Conservation (phyloP, 2,329 filamentous ascomycete species). For the Verticillium nonalfalfae region DNA sequence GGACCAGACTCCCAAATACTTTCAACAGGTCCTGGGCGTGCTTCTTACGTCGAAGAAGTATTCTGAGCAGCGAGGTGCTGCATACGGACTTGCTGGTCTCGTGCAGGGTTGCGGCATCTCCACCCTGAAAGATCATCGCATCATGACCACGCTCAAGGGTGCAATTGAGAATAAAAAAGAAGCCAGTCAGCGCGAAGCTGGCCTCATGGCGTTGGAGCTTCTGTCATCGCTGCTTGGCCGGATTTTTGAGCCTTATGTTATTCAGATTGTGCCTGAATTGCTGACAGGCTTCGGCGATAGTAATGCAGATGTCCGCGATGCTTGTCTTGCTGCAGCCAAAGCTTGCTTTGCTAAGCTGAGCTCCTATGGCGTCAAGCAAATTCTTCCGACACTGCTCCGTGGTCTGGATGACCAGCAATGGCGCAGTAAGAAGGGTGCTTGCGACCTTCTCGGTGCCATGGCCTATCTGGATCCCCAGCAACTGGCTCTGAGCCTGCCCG, state of each 20-base stretch:
- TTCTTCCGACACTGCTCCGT: constrained; percentile 83
- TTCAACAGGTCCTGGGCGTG: constrained; percentile 72
- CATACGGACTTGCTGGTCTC: constrained; percentile 89
- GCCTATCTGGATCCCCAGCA: constrained; percentile 96
- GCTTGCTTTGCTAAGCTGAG: constrained; percentile 89
- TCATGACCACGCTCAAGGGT: constrained; percentile 72
- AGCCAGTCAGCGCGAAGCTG: constrained; percentile 78
- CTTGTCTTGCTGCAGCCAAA: constrained; percentile 88
- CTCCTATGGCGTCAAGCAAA: constrained; percentile 92
- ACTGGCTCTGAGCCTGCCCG: constrained; percentile 82
- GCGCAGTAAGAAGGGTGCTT: constrained; percentile 97
- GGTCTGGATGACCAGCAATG: constrained; percentile 94
- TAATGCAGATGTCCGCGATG: constrained; percentile 84
- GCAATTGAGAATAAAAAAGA: constrained; percentile 97
- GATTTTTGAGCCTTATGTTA: constrained; percentile 92
- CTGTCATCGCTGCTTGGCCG: constrained; percentile 80
- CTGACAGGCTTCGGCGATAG: constrained; percentile 84
- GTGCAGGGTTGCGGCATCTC: constrained; percentile 82
- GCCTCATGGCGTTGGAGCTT: constrained; percentile 85
- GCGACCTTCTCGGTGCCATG: constrained; percentile 95
- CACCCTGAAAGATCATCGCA: constrained; percentile 75
- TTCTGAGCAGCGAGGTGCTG: constrained; percentile 84
- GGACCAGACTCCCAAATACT: constrained; percentile 72
- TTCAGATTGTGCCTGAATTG: constrained; percentile 88
- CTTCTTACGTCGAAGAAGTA: constrained; percentile 87